Evolutionary conservation across 1,284 basidiomycete genomes (phyloP).

Genomic region (Ganoderma sinense): DNA sequence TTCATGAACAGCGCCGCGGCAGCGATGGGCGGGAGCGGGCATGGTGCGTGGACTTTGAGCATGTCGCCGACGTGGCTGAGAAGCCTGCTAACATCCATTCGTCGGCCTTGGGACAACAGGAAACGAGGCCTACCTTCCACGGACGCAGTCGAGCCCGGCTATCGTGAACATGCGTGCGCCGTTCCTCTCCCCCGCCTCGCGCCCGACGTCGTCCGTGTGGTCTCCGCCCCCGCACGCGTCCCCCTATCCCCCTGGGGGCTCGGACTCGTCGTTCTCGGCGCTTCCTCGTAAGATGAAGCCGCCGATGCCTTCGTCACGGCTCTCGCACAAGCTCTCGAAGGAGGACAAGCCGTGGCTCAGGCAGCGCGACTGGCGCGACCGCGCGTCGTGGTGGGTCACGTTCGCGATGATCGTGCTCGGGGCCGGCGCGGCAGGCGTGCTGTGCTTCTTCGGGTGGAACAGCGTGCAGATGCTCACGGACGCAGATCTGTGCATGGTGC

Average conservation of each 20-base stretch:
- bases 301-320: conserved; percentile 55
- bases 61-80: not conserved
- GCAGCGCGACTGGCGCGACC: conserved; percentile 56
- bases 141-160: conserved; percentile 43
- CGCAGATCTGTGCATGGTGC: conserved; percentile 66
- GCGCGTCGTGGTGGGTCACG: conserved; percentile 66
- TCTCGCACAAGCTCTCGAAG: conserved; percentile 52
- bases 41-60: not conserved
- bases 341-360: conserved; percentile 72
- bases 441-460: conserved; percentile 56
- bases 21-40: conserved; percentile 34
- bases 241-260: conserved; percentile 39
- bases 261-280: conserved; percentile 44
- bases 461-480: conserved; percentile 47
- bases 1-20: conserved; percentile 58
- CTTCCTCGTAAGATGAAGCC: conserved; percentile 49
- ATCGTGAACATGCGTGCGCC: conserved; percentile 65
- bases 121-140: conserved; percentile 43
- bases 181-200: conserved; percentile 71
- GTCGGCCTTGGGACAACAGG: not conserved
- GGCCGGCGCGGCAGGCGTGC: conserved; percentile 51
- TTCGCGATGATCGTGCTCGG: conserved; percentile 54
- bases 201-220: conserved; percentile 67
- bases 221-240: conserved; percentile 56
- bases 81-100: conserved; percentile 14